Evolutionary conservation across 2,329 filamentous ascomycete genomes (phyloP).

Genomic region (Fusarium scirpi): DNA sequence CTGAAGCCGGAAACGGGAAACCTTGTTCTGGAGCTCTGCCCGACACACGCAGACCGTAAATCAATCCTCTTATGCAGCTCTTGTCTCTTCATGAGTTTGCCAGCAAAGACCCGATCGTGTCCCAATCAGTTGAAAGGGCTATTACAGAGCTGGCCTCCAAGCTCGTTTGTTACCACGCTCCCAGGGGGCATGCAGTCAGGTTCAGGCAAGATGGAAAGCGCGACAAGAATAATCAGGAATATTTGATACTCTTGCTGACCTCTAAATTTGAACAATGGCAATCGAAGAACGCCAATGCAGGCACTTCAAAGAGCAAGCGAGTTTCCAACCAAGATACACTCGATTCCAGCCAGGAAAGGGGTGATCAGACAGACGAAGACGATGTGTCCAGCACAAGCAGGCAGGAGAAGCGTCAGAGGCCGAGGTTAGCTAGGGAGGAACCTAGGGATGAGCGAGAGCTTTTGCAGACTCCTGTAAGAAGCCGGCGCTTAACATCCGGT

Average conservation of each 20-base stretch:
- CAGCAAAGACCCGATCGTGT: background rate
- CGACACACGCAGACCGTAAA: background rate
- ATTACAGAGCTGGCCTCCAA: background rate
- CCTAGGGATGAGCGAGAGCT: background rate
- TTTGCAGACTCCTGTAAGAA: conserved; percentile 13
- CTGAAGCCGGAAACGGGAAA: background rate
- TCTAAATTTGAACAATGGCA: conserved; percentile 4
- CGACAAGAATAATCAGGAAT: background rate
- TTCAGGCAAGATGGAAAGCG: background rate
- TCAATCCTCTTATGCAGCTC: background rate
- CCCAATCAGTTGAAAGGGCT: background rate
- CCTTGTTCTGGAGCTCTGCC: background rate
- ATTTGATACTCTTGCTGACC: background rate
- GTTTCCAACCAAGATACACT: background rate
- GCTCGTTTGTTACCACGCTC: background rate
- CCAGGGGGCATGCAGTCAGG: background rate
- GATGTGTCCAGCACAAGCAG: background rate
- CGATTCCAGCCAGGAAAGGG: too few relatives aligned
- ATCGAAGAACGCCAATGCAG: background rate
- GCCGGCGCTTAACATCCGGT: background rate
- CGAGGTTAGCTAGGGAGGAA: conserved; percentile 3
- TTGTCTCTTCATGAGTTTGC: background rate
- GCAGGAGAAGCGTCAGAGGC: background rate
- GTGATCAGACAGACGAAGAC: background rate
- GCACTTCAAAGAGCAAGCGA: background rate